Evolutionary conservation across 306 rosid genomes (phyloP), one percentile per base, ranked within the genome.

Genomic region (Luffa aegyptiaca): DNA sequence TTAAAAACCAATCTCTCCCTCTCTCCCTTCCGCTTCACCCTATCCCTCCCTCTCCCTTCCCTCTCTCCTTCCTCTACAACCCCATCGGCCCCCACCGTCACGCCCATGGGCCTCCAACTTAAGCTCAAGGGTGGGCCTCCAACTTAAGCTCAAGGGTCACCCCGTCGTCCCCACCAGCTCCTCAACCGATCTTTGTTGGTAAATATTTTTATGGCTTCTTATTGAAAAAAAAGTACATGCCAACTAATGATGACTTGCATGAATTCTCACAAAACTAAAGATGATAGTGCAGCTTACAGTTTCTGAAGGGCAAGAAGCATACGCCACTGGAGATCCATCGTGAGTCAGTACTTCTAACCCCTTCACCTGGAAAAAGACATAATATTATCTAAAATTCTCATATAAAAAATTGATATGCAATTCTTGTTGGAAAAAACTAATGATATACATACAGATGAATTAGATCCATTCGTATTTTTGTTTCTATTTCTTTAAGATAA

Each of bases 291-390:
- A 46, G 48, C 77, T 72, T 48, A 72, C 77, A 6, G 77, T 72
- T 83, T 95, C 97, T 41, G 75, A 78, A 73, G 98, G 96, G 82
- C 84, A 51, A 73, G 88, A 90, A 73, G 93, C 90, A 86, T 84
- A 95, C 49, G 88, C 97, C 84, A 92, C 98, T n/a, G 92, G 86
- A 70, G 85, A 52, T 48, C 96, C 90, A 81, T 78, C 96, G 82
- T 92, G 74, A 65, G 92, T 85, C 69, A 85, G 86, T 64, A 95
- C 78, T 83, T 95, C 96, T 35, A 95, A 92, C 51, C 97, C 97
- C 86, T 95, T 95, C 33, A 91, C 93, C 98, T 95, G 90, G 12
- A 64, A 61, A 8, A 71, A 59, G 84, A 10, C 80, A 72, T 76
- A 39, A 65, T 33, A 51, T 7, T 46, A 72, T 73, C 58, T 31